These are phyloP conservation scores for Colletotrichum cordylinicola DNA, from an alignment of 2,329 filamentous ascomycete genomes.

Conservation along the genomic window DNA sequence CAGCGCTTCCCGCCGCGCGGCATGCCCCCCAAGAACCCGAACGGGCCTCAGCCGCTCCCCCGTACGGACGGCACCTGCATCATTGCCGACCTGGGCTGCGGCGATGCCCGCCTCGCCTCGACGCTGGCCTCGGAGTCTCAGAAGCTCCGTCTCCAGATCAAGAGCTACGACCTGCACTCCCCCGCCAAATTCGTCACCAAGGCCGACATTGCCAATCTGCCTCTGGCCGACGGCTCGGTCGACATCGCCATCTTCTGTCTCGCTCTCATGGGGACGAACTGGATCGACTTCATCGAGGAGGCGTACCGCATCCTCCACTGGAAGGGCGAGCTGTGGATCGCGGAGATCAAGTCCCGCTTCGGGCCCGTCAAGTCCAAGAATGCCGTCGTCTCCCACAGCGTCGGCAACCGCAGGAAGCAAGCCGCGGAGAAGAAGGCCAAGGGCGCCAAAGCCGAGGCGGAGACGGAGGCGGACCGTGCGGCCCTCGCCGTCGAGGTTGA, in stretches of 20 bases:
- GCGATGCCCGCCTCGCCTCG: constrained; percentile 82
- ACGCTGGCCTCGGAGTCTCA: constrained; percentile 68
- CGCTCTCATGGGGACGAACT: constrained; percentile 98
- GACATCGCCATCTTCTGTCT: constrained; percentile 95
- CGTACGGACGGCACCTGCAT: constrained; percentile 75
- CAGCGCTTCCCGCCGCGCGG: constrained; percentile 38
- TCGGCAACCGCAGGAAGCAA: constrained; percentile 69
- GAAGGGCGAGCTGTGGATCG: constrained; percentile 96
- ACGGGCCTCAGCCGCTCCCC: constrained; percentile 62
- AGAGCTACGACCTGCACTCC: constrained; percentile 87
- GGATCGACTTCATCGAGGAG: constrained; percentile 95
- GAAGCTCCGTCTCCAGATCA: constrained; percentile 75
- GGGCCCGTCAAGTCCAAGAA: constrained; percentile 48
- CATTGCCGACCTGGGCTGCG: constrained; percentile 92
- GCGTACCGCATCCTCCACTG: constrained; percentile 89
- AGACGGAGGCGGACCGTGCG: constrained; percentile 49
- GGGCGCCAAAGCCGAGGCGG: constrained; percentile 37
- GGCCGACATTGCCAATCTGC: constrained; percentile 87
- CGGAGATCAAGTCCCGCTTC: constrained; percentile 96
- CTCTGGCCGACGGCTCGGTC: constrained; percentile 74
- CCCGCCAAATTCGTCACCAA: constrained; percentile 79
- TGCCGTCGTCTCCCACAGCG: constrained; percentile 67
- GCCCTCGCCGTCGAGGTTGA: constrained; percentile 75
- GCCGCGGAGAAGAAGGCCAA: constrained; percentile 51
- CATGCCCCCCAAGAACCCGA: constrained; percentile 21